Base-by-base conservation (phyloP, 2,329 filamentous ascomycete genomes). In the Clonostachys sp. region DNA sequence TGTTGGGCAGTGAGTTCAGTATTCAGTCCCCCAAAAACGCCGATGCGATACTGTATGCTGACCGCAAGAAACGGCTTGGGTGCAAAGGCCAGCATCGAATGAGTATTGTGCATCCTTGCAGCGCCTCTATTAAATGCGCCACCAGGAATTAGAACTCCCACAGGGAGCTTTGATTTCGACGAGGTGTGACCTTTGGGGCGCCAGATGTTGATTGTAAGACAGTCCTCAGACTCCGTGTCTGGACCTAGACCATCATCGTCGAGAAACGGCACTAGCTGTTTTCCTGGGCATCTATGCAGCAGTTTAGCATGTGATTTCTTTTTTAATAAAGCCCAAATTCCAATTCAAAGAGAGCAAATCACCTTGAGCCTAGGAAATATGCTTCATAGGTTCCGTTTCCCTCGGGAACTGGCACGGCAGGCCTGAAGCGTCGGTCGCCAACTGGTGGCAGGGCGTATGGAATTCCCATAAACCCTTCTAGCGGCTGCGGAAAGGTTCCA, bases 21-120 rank as follows among this genome's bases (percentile, higher is more conserved):
- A 12, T 76, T 73, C 9, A 86, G 55, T 52, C 84, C 83, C 1
- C 83, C 83, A 60, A 83, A 74, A 5, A 75, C 76, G 10, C 73
- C 72, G 45, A 82, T 70, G n/a, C 78, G 59, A 20, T 63, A 63
- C 53, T 72, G 68, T 56, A 77, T 68, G 53, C 65, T 70, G 6
- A 76, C 68, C 14, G 63, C 75, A 39, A 80, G 71, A 46, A 77
- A 71, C 0, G 74, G 72, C 44, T 71, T 59, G 24, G 61, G 56
- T 0, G 65, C 63, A 53, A 71, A 78, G 2, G 71, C 73, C 24
- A 81, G 66, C 71, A 81, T 75, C 35, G 79, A 70, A 13, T 55
- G 55, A 0, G 57, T 57, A 14, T 58, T 55, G 51, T 80, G 71
- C 68, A 64, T 63, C 8, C 59, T 43, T 5, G 61, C 58, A 8